Base-by-base conservation (phyloP, 2,329 filamentous ascomycete genomes). In the Byssothecium circinans region DNA sequence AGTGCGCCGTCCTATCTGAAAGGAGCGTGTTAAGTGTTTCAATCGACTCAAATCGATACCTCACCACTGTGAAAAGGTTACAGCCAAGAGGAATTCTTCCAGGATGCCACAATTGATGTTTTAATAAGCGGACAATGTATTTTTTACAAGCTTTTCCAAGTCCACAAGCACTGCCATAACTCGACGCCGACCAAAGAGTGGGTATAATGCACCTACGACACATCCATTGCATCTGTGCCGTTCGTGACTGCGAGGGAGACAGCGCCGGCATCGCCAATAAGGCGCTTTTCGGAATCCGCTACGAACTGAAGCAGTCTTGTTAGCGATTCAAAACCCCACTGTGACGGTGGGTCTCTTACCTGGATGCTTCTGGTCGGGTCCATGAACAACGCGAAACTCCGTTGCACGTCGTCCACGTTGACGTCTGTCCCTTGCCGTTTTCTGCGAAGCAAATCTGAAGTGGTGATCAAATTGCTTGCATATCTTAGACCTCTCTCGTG, bases 401-500 rank as follows among this genome's bases (percentile, higher is more conserved):
- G 84, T 77, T 96, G 88, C 11, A 99, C 91, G 66, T 99, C 94
- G 46, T 89, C 84, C 48, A 96, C 81, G 47, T 81, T 83, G 39
- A 99, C 89, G 64, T 92, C 86, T 72, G 89, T 89, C 14, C 87
- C 86, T 65, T 85, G 87, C 57, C 91, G 84, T 81, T 96, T 97
- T 63, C 88, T 85, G 53, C 84, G 85, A 41, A 97, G 81, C 36
- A 99, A 81, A 71, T 95, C 88, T 4, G 90, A 94, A 1, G 94
- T 96, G 18, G 89, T 95, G 73, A 99, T 96, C 46, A 99, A 85
- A 70, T 99, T 96, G 76, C 90, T 95, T n/a, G 91, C 92, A 69
- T 99, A 99, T 60, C 94, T 82, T 41, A 99, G 79, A 19, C 92
- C 92, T 1, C 91, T 86, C 72, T 99, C 94, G 64, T 91, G 83